These are phyloP conservation scores for Puccinia novopanici DNA, from an alignment of 1,284 basidiomycete genomes.

Conservation along the genomic window DNA sequence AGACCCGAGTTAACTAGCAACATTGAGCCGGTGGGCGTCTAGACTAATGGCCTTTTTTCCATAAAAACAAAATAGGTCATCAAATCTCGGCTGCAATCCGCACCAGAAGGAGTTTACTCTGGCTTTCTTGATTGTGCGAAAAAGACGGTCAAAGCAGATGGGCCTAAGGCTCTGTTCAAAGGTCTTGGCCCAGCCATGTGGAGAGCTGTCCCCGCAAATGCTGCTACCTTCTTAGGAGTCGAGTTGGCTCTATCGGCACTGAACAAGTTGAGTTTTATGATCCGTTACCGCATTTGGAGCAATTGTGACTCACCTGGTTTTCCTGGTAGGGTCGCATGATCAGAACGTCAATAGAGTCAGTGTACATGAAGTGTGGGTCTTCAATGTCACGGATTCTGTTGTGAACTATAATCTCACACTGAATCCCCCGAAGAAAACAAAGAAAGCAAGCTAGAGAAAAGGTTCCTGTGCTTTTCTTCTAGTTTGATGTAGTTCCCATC, in stretches of 20 bases:
- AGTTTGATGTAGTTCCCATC: conserved; percentile 1
- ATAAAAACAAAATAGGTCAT: conserved; percentile 60
- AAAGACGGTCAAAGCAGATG: conserved; percentile 90
- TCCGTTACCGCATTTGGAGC: no score
- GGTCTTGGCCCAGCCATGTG: conserved; percentile 92
- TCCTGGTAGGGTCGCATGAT: conserved; percentile 1
- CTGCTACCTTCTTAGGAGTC: conserved; percentile 83
- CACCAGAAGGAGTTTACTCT: conserved; percentile 89
- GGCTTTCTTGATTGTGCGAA: conserved; percentile 89
- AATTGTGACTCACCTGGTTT: neutral
- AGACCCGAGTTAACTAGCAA: neutral
- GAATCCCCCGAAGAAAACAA: neutral
- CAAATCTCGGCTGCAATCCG: conserved; percentile 96
- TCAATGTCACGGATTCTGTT: neutral
- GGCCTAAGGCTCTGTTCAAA: conserved; percentile 86
- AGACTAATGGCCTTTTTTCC: neutral
- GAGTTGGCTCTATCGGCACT: conserved; percentile 48
- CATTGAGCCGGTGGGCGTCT: neutral
- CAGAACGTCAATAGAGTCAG: neutral
- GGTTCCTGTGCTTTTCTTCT: neutral
- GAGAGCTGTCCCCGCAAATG: conserved; percentile 82
- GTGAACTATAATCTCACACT: neutral
- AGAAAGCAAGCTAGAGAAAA: neutral
- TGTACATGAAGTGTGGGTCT: neutral
- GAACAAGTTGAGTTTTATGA: conserved; percentile 45